Evolutionary conservation across 2,329 filamentous ascomycete genomes (phyloP), one percentile per base, ranked within the genome.

Genomic region (Fusarium tjaetaba): DNA sequence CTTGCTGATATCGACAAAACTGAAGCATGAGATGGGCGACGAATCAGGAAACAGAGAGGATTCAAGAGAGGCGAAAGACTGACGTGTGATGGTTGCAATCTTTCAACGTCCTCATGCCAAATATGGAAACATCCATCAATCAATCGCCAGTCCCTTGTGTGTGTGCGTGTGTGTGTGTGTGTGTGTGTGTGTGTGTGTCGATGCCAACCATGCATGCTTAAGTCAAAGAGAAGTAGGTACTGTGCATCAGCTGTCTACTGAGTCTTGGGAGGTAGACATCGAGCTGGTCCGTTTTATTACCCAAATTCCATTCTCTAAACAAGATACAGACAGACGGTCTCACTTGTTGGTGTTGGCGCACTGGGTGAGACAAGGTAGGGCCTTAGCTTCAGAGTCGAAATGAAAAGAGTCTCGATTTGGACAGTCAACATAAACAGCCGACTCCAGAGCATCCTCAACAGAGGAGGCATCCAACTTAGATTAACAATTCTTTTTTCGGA

Each of bases 51-150:
- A 43, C 28, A 61, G 48, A 46, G 24, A 52, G n/a, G 26, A 38
- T 32, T 38, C 28, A 55, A 43, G 24, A 69, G 52, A 49, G 61
- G 53, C 32, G 63, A 41, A 56, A 45, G 55, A 74, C 71, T 74
- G 71, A 74, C 71, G 71, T 74, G 63, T 65, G 68, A 69, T 68
- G 49, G 49, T 57, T 61, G 67, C 59, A 69, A 51, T 69, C 39
- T 45, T 53, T 56, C 45, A 62, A 61, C 68, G 52, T 63, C 62
- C 32, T 55, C 22, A 69, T 61, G 51, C 71, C 71, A 72, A 73
- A 72, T 58, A 65, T 73, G 71, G 71, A 73, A 74, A 62, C 63
- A 48, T 53, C 63, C 59, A 51, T 61, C 43, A 46, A 49, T 60
- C 42, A 45, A 36, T 51, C 32, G 38, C 28, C 39, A 39, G 69